phyloP scores from a whole-genome alignment of 2,329 filamentous ascomycete genomes.

The Penicillium psychrosexuale region DNA sequence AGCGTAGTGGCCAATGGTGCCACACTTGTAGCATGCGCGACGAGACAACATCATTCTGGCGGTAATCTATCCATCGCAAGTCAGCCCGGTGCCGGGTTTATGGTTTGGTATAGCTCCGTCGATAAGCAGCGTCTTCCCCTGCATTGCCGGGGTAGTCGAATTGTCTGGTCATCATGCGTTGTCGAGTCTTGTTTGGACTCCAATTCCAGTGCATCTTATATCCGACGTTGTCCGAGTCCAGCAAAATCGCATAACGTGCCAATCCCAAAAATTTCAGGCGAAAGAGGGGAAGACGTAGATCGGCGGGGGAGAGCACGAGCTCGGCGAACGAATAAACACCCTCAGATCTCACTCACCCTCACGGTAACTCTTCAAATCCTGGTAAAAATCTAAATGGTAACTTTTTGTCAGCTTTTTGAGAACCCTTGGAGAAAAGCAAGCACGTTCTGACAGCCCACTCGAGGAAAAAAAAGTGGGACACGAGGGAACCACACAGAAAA shows the following conservation, averaged over 20 bases:
- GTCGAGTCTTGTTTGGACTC: neutral
- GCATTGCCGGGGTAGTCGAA: neutral
- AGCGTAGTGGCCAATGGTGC: conserved; percentile 71
- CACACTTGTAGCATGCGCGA: conserved; percentile 74
- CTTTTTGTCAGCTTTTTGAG: conserved; percentile 23
- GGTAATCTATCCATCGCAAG: conserved; percentile 19
- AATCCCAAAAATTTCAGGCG: conserved; percentile 4
- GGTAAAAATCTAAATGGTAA: conserved; percentile 20
- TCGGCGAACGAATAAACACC: neutral
- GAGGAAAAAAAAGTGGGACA: conserved; percentile 19
- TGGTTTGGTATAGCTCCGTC: conserved; percentile 4
- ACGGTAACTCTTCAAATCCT: conserved; percentile 25
- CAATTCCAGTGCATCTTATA: neutral
- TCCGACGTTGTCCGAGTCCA: neutral
- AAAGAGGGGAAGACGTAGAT: conserved; percentile 11
- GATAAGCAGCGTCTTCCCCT: conserved; percentile 11
- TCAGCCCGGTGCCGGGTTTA: conserved; percentile 12
- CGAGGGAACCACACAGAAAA: conserved; percentile 3
- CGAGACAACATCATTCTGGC: conserved; percentile 73
- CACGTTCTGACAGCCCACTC: conserved; percentile 31
- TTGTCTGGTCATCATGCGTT: neutral
- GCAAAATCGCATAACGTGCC: conserved; percentile 2
- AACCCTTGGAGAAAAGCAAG: conserved; percentile 27
- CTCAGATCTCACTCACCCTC: conserved; percentile 28
- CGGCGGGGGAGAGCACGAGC: conserved; percentile 7